Evolutionary conservation across 345 rosid species (phyloP).

Genomic region (Viola odorata): DNA sequence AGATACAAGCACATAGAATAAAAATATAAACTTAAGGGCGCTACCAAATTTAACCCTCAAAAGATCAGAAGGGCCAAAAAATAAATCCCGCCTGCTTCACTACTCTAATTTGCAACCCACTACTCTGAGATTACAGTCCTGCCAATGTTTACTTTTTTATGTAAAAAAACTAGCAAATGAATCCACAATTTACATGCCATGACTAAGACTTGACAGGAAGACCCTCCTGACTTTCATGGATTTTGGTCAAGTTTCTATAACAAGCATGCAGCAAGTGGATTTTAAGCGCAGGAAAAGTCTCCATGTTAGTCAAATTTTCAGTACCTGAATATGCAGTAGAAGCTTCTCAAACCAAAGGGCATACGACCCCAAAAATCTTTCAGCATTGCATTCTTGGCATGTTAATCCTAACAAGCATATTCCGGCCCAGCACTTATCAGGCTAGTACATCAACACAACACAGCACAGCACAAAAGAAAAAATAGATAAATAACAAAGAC

Average conservation of each 20-base stretch:
- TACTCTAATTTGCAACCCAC: no score
- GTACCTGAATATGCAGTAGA: conserved; percentile 55
- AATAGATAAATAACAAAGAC: neutral
- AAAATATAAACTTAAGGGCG: no score
- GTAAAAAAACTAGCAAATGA: neutral
- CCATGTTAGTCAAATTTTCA: neutral
- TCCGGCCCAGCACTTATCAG: conserved; percentile 84
- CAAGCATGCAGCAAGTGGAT: no score
- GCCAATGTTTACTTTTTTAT: no score
- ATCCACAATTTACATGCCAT: neutral
- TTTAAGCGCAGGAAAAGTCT: neutral
- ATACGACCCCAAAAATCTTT: conserved; percentile 59
- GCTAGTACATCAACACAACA: conserved; percentile 35
- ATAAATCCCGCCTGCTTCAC: no score
- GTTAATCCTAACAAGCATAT: conserved; percentile 70
- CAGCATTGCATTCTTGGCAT: conserved; percentile 62
- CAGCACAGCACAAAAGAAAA: neutral
- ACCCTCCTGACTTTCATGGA: no score
- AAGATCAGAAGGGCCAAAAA: no score
- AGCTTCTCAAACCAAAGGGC: conserved; percentile 61
- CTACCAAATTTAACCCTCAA: no score
- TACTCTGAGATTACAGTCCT: no score
- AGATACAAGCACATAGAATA: no score
- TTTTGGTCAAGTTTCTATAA: no score
- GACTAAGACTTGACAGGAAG: no score